Percentiles rank a stretch among this genome's conserved stretches.
These are phyloP conservation scores for Biancaea sappan DNA, from an alignment of 306 rosid genomes.

Conservation along the genomic window DNA sequence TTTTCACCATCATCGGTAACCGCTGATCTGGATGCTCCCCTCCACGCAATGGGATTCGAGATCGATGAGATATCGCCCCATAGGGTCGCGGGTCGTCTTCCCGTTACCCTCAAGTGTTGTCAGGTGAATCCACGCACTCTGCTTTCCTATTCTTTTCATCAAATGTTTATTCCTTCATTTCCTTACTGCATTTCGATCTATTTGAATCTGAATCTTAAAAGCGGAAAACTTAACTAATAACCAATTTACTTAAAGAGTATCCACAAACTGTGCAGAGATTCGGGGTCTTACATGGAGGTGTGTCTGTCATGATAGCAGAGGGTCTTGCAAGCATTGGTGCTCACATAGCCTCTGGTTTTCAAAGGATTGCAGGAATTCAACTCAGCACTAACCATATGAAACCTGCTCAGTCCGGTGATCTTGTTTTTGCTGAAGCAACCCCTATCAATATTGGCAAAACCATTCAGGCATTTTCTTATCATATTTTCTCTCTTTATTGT, in stretches of 20 bases:
- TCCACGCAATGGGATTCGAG: background rate
- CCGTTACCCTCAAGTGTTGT: background rate
- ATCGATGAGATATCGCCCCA: background rate
- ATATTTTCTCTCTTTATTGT: background rate
- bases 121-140: background rate
- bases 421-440: constrained; percentile 52
- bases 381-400: constrained; percentile 65
- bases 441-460: constrained; percentile 62
- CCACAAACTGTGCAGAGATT: constrained; percentile 45
- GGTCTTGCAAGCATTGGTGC: constrained; percentile 67
- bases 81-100: constrained; percentile 6
- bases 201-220: background rate
- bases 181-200: background rate
- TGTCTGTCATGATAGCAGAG: constrained; percentile 69
- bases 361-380: constrained; percentile 67
- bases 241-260: background rate
- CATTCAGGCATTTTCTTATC: constrained; percentile 43
- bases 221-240: background rate
- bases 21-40: constrained; percentile 1
- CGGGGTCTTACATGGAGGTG: constrained; percentile 72
- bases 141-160: background rate
- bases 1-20: background rate
- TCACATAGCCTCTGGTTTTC: constrained; percentile 56
- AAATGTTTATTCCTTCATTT: background rate
- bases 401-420: constrained; percentile 56